Evolutionary conservation across 2,329 filamentous ascomycete genomes (phyloP), one percentile per base, ranked within the genome.

Genomic region (Claviceps sp.): DNA sequence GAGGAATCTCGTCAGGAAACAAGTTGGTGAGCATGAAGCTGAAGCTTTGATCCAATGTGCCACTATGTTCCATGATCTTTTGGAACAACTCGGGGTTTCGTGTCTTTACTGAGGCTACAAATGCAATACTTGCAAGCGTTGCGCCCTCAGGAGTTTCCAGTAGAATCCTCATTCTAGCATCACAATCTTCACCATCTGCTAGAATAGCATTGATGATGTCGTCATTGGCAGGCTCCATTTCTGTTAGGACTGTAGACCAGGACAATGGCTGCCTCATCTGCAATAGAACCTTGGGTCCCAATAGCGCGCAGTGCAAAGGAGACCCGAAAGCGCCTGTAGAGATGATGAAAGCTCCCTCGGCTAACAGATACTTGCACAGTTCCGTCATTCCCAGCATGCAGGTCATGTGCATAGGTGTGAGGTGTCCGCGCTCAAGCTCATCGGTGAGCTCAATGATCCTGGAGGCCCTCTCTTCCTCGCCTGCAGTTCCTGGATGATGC

Each of bases 321-420:
- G 62, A 61, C 0, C 65, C 67, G 7, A 64, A 52, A 6, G 56
- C 48, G 13, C 65, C 59, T 1, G 42, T 30, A 7, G 55, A 44
- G 30, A 63, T 58, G 37, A 62, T 42, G 16, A 58, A 47, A 18
- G 57, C 57, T 0, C 59, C 60, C 20, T 55, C 50, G 0, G 50
- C 54, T 1, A 65, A n/a, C 3, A 67, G 59, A 8, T 58, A 53
- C 37, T 54, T 49, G 55, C 63, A 65, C 4, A 69, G 53, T 5
- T 52, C 59, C 1, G 61, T 57, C 16, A 70, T 48, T 4, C 64
- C 62, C 6, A 70, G 56, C 2, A 63, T 60, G 2, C 67, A 63
- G 18, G 68, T 65, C 8, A 69, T 52, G 37, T 70, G 68, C 11
- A 70, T 50, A 5, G 66, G 60, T 1, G 61, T 56, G 8, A 67